These are phyloP conservation scores for Rhodotorula sp. DNA, from an alignment of 1,284 basidiomycete genomes.

Conservation along the genomic window DNA sequence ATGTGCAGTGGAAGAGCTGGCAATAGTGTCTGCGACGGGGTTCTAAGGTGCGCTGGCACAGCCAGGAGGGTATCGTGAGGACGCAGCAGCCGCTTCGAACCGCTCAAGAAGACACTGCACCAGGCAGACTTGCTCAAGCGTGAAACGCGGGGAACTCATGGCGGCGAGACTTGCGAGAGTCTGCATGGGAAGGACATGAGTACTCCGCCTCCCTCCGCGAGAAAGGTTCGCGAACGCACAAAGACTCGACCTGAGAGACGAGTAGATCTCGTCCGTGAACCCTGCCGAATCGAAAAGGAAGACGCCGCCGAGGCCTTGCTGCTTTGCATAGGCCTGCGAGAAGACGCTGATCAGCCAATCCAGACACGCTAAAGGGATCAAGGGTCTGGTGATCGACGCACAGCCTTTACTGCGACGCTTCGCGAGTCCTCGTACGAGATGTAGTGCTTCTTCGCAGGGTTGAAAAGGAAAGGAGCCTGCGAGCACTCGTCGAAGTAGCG, in stretches of 20 bases:
- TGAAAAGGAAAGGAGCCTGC: slow-evolving; percentile 34
- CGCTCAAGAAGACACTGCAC: no score
- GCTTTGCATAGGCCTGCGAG: neutral
- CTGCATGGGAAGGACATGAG: neutral
- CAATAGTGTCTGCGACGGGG: no score
- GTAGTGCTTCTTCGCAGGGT: slow-evolving; percentile 14
- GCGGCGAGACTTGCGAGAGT: neutral
- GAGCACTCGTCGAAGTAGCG: slow-evolving; percentile 33
- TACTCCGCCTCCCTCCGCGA: neutral
- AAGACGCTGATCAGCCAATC: no score
- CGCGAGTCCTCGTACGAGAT: slow-evolving; percentile 36
- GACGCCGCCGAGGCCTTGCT: neutral
- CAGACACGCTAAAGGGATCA: neutral
- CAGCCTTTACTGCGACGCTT: slow-evolving; percentile 19
- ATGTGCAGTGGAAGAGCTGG: no score
- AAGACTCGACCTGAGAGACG: neutral
- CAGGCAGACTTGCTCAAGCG: no score
- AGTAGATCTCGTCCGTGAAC: neutral
- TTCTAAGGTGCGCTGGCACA: no score
- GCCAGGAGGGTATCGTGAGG: neutral
- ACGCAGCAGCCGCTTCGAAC: no score
- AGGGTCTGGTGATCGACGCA: neutral
- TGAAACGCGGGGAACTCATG: neutral
- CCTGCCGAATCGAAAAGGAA: slow-evolving; percentile 3
- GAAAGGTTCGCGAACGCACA: neutral